These are phyloP conservation scores for Arachis hypogaea DNA, from an alignment of 306 rosid genomes.

Conservation along the genomic window DNA sequence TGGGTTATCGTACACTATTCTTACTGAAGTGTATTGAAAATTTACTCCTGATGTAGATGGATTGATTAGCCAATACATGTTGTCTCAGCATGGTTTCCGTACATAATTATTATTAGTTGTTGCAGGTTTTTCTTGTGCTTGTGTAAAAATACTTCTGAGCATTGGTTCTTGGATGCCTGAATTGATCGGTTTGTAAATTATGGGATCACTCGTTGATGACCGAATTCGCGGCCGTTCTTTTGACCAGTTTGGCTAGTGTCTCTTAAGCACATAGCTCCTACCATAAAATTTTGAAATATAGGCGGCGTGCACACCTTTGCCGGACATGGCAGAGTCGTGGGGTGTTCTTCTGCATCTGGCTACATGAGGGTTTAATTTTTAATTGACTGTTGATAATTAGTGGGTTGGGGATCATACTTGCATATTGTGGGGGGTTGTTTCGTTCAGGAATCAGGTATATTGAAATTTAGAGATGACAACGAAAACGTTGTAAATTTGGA, in stretches of 20 bases:
- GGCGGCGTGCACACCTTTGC: conserved; percentile 53
- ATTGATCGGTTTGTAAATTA: conserved; percentile 54
- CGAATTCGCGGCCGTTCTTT: conserved; percentile 54
- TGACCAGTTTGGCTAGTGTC: conserved; percentile 51
- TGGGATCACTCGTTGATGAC: conserved; percentile 43
- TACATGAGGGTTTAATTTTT: conserved; percentile 32
- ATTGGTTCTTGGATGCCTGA: conserved; percentile 54
- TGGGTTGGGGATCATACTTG: conserved; percentile 39
- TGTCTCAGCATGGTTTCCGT: conserved; percentile 16
- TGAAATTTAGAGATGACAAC: conserved; percentile 47
- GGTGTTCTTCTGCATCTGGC: conserved; percentile 46
- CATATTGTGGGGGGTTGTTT: conserved; percentile 35
- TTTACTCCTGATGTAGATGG: no score
- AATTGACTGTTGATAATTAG: conserved; percentile 48
- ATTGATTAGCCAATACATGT: conserved; percentile 14
- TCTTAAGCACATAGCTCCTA: conserved; percentile 45
- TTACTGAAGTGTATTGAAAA: not conserved
- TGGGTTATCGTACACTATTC: conserved; percentile 39
- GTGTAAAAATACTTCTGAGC: conserved; percentile 54
- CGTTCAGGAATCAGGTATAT: conserved; percentile 44
- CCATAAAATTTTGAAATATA: conserved; percentile 61
- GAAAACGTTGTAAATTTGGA: conserved; percentile 72
- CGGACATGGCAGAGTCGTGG: conserved; percentile 45
- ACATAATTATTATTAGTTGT: conserved; percentile 34
- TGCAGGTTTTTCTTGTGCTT: conserved; percentile 59